Evolutionary conservation across 352 stramenopile genomes (phyloP).

Genomic region (Thalassiosira livingstoniorum): DNA sequence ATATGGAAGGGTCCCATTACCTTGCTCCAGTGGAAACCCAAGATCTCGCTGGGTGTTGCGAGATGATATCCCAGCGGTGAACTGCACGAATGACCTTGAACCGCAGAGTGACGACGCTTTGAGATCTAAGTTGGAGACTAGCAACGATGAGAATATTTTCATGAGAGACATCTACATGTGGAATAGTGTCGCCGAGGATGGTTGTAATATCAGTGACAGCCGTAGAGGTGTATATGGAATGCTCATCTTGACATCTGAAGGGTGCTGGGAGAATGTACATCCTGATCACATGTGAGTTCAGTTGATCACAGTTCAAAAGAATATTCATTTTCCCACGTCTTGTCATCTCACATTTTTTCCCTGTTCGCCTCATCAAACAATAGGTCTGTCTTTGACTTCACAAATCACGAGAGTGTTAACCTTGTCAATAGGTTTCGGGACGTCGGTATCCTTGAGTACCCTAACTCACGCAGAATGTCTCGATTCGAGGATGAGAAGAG

Average conservation of each 20-base stretch:
- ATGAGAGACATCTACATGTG: constrained; percentile 65
- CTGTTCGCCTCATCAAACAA: too few relatives aligned
- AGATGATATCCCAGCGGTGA: background rate
- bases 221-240: constrained; percentile 59
- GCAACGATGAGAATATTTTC: constrained; percentile 65
- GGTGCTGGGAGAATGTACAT: constrained; percentile 71
- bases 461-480: constrained; percentile 45
- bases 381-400: constrained; percentile 69
- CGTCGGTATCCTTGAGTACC: constrained; percentile 56
- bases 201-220: constrained; percentile 54
- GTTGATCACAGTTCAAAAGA: too few relatives aligned
- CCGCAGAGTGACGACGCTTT: constrained; percentile 37
- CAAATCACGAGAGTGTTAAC: constrained; percentile 35
- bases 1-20: background rate
- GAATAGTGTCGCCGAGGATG: constrained; percentile 57
- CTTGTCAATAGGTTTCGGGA: constrained; percentile 44
- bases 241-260: constrained; percentile 66
- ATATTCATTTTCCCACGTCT: too few relatives aligned
- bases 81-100: constrained; percentile 52
- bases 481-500: constrained; percentile 55
- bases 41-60: background rate
- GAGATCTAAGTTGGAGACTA: constrained; percentile 41
- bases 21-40: background rate
- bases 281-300: constrained; percentile 67
- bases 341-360: too few relatives aligned